phyloP scores from a whole-genome alignment of 345 rosid genomes.

The Salix purpurea region DNA sequence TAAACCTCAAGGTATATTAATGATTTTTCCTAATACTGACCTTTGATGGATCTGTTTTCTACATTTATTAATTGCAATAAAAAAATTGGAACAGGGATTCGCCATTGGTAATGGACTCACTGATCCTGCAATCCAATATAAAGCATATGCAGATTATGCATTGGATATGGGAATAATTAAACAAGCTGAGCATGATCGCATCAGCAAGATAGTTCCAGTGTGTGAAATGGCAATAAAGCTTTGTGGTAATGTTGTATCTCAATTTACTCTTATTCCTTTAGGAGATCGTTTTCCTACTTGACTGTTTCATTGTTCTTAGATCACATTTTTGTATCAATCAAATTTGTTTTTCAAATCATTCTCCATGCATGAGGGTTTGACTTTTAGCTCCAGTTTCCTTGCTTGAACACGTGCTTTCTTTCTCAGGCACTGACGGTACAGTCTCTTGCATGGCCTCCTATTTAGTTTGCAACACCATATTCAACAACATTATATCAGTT shows the following conservation, averaged over 20 bases:
- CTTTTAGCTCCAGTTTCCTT: not conserved
- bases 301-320: not conserved
- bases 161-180: constrained; percentile 76
- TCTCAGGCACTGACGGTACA: constrained; percentile 92
- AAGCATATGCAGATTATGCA: constrained; percentile 96
- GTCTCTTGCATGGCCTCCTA: constrained; percentile 90
- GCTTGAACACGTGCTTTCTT: constrained; percentile 4
- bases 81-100: constrained; percentile 62
- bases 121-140: constrained; percentile 83
- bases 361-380: not conserved
- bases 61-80: constrained; percentile 13
- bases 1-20: constrained; percentile 72
- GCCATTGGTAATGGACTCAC: constrained; percentile 99
- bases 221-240: constrained; percentile 86
- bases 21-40: not conserved
- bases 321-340: not conserved
- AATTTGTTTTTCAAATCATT: not conserved
- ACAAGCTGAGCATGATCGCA: constrained; percentile 47
- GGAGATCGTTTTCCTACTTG: not conserved
- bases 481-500: constrained; percentile 56
- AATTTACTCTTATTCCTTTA: not conserved
- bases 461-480: constrained; percentile 83
- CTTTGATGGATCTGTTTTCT: not conserved
- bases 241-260: constrained; percentile 55
- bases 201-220: constrained; percentile 75